A percentile compares a stretch with the other conserved stretches of the same genome.
Evolutionary conservation across 2,329 filamentous ascomycete species (phyloP).

Genomic region (Fusarium graminum): DNA sequence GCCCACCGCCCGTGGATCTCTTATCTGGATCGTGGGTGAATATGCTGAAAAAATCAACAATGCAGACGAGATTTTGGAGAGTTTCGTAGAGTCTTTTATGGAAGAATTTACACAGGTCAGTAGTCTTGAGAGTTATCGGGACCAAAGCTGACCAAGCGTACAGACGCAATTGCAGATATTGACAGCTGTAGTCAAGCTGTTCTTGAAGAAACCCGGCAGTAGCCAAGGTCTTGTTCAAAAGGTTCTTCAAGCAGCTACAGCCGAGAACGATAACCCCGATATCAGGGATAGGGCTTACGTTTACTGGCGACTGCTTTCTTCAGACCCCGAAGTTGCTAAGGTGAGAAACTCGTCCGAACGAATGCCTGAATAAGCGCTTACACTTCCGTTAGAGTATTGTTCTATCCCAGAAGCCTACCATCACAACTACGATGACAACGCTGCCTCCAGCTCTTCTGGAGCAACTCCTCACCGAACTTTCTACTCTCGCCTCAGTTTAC

Average conservation of each 20-base stretch:
- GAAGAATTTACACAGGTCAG: conserved; percentile 94
- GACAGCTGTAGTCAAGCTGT: conserved; percentile 96
- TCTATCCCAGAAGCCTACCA: conserved; percentile 92
- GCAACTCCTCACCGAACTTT: conserved; percentile 90
- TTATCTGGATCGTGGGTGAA: conserved; percentile 99
- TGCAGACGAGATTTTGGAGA: conserved; percentile 90
- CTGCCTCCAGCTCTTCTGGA: conserved; percentile 87
- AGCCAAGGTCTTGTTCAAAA: conserved; percentile 93
- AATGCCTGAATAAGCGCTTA: conserved; percentile 9
- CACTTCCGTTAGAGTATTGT: conserved; percentile 74
- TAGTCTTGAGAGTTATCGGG: conserved; percentile 9
- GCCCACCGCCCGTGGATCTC: conserved; percentile 86
- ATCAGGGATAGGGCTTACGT: conserved; percentile 97
- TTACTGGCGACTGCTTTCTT: conserved; percentile 96
- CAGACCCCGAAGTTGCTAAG: conserved; percentile 91
- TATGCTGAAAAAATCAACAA: conserved; percentile 99
- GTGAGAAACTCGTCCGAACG: conserved; percentile 56
- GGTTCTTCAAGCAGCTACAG: conserved; percentile 91
- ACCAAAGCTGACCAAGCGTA: conserved; percentile 1
- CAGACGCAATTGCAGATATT: conserved; percentile 98
- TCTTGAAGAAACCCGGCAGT: conserved; percentile 94
- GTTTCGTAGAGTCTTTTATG: conserved; percentile 93
- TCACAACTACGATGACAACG: conserved; percentile 92
- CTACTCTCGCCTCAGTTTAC: conserved; percentile 95
- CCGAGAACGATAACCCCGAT: conserved; percentile 97